Evolutionary conservation across 495 filamentous ascomycete genomes (phyloP), one percentile per base, ranked within the genome.

Genomic region (Pyrenopolyporus hunteri): DNA sequence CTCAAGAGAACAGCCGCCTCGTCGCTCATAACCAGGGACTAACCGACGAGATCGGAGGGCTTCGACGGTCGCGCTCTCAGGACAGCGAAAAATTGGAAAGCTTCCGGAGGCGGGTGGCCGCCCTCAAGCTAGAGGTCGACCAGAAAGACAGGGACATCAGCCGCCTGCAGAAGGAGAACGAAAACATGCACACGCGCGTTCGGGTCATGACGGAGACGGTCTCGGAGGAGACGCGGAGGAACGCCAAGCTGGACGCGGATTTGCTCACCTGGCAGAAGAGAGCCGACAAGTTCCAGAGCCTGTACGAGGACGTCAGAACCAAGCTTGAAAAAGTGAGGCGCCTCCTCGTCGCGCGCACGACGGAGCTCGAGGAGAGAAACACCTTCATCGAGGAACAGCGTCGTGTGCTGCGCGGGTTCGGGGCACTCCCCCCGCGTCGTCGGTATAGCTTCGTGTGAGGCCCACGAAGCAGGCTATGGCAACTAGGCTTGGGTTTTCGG

Each of bases 121-220:
- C 39, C 6, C 37, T 70, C 2, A 47, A 40, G 5, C 50, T 54
- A n/a, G 67, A 74, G 44, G 14, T 65, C 8, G 64, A 64, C 1
- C 13, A 28, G n/a, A 63, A 67, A 22, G 57, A 53, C 7, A 35
- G 28, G 16, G 59, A 57, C 6, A 25, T 67, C 36, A 29, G 28
- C 13, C 48, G 32, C 17, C 46, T 64, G 13, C 45, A 60, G 42
- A 58, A 52, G 20, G 49, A 64, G 5, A 64, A 55, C 19, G 59
- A 35, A 0, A 31, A 35, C 3, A 31, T 57, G 8, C 26, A 46
- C 3, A 53, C 19, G 9, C 57, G 63, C 0, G 48, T 66, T 6
- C 23, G 43, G 13, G 63, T 63, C 19, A 25, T 71, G 14, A 39
- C 54, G 4, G 43, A 57, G 28, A 69, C 62, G 1, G 48, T 69